Conservation (phyloP, 2,329 filamentous ascomycete species). For the Fusarium sp. region DNA sequence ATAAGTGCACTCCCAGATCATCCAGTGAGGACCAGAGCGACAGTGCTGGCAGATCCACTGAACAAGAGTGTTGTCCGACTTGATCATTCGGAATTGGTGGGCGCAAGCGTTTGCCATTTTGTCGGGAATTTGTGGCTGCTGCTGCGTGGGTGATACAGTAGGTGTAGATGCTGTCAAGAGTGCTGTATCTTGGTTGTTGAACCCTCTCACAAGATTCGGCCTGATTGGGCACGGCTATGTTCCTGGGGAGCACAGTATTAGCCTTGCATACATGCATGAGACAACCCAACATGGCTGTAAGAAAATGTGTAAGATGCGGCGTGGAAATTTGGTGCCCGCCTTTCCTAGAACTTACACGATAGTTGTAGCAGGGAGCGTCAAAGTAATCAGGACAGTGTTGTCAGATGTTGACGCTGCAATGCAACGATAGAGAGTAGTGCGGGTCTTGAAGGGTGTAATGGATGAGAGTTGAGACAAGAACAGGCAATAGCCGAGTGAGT, state of each 20-base stretch:
- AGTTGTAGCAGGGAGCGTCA: conserved; percentile 7
- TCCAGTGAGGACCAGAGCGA: conserved; percentile 73
- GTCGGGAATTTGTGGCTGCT: conserved; percentile 33
- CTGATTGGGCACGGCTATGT: conserved; percentile 42
- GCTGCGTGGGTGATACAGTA: conserved; percentile 28
- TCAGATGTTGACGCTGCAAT: conserved; percentile 15
- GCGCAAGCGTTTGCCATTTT: conserved; percentile 68
- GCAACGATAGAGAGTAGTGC: conserved; percentile 4
- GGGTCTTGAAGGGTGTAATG: conserved; percentile 6
- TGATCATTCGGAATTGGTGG: conserved; percentile 74
- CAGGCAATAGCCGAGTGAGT: conserved; percentile 8
- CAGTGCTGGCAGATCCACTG: conserved; percentile 76
- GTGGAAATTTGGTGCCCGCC: conserved; percentile 23
- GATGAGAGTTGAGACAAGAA: conserved; percentile 4
- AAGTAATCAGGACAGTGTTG: conserved; percentile 11
- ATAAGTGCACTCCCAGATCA: conserved; percentile 76
- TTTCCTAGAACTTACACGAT: conserved; percentile 31
- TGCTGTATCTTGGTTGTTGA: conserved; percentile 24
- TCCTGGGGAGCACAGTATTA: conserved; percentile 40
- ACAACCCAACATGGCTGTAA: conserved; percentile 26
- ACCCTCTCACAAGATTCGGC: conserved; percentile 40
- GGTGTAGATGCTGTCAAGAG: conserved; percentile 38
- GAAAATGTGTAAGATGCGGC: conserved; percentile 21
- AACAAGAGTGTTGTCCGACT: conserved; percentile 73
- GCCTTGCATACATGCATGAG: conserved; percentile 39